Percentiles rank a stretch among this genome's conserved stretches.
Conservation (phyloP, 2,329 filamentous ascomycete species). For the Arthrocladium fulminans region DNA sequence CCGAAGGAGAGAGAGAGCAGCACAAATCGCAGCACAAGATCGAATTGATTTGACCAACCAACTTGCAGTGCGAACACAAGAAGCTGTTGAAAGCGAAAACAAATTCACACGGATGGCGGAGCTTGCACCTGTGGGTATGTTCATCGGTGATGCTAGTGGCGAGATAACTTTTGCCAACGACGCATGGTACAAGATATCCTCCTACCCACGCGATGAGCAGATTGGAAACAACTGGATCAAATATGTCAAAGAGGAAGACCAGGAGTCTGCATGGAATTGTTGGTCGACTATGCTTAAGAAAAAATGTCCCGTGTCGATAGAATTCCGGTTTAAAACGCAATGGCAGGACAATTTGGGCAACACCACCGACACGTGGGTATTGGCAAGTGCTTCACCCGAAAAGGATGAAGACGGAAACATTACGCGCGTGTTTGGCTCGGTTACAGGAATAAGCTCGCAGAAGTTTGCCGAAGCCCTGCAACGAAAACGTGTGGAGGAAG, state of each 20-base stretch:
- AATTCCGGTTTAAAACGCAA: conserved; percentile 46
- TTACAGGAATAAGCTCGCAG: conserved; percentile 78
- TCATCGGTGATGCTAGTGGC: conserved; percentile 66
- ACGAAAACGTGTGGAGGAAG: conserved; percentile 67
- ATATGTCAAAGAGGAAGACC: conserved; percentile 43
- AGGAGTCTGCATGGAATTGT: conserved; percentile 34
- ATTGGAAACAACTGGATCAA: conserved; percentile 39
- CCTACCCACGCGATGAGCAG: conserved; percentile 18
- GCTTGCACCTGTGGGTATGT: conserved; percentile 74
- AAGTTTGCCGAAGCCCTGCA: conserved; percentile 79
- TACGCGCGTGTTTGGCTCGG: conserved; percentile 47
- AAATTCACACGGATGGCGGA: conserved; percentile 79
- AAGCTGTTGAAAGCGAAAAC: conserved; percentile 56
- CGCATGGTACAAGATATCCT: conserved; percentile 51
- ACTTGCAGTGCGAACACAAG: conserved; percentile 53
- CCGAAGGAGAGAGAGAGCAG: conserved; percentile 61
- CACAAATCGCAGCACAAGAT: conserved; percentile 65
- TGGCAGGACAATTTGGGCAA: conserved; percentile 45
- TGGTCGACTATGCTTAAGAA: conserved; percentile 8
- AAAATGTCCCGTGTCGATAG: conserved; percentile 35
- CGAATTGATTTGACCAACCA: conserved; percentile 69
- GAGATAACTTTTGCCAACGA: conserved; percentile 73
- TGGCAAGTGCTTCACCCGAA: conserved; percentile 47
- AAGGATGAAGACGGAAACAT: conserved; percentile 40
- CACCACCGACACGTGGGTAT: conserved; percentile 46